Percentiles rank a stretch among this genome's conserved stretches.
Evolutionary conservation across 2,329 filamentous ascomycete species (phyloP).

Genomic region (Aspergillus ruber): DNA sequence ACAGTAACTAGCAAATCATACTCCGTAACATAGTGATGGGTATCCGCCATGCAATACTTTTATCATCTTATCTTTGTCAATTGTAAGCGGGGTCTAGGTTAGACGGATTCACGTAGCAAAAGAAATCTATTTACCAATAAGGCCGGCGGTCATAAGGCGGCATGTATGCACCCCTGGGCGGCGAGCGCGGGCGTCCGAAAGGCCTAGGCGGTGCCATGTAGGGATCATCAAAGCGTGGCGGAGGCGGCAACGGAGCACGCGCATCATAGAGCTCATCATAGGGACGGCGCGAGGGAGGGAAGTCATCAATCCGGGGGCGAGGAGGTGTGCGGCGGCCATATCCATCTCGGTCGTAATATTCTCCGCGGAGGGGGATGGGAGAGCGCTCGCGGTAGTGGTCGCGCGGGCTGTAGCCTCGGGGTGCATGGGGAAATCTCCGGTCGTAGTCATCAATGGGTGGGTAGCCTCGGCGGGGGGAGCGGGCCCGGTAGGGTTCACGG

Average conservation of each 20-base stretch:
- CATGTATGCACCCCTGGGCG: constrained; percentile 35
- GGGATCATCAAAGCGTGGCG: constrained; percentile 52
- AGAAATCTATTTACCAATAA: constrained; percentile 36
- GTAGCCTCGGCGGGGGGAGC: constrained; percentile 65
- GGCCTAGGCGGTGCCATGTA: constrained; percentile 50
- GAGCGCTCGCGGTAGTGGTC: constrained; percentile 84
- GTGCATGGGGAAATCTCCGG: constrained; percentile 64
- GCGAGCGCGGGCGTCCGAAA: constrained; percentile 44
- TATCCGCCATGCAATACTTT: constrained; percentile 16
- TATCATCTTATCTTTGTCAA: constrained; percentile 5
- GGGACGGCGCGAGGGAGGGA: constrained; percentile 53
- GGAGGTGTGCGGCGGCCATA: constrained; percentile 75
- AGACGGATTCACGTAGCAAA: constrained; percentile 5
- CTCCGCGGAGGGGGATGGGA: constrained; percentile 61
- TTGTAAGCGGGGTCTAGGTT: no score
- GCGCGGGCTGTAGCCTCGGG: constrained; percentile 77
- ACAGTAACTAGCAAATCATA: constrained; percentile 2
- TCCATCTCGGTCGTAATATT: constrained; percentile 78
- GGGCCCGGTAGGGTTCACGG: constrained; percentile 69
- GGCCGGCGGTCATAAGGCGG: constrained; percentile 38
- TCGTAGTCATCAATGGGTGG: constrained; percentile 73
- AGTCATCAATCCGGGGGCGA: constrained; percentile 72
- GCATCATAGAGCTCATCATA: constrained; percentile 57
- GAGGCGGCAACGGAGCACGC: constrained; percentile 44
- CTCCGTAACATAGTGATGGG: constrained; percentile 9